These are phyloP conservation scores for Ballota nigra DNA, from an alignment of 257 asterid genomes.

Conservation along the genomic window DNA sequence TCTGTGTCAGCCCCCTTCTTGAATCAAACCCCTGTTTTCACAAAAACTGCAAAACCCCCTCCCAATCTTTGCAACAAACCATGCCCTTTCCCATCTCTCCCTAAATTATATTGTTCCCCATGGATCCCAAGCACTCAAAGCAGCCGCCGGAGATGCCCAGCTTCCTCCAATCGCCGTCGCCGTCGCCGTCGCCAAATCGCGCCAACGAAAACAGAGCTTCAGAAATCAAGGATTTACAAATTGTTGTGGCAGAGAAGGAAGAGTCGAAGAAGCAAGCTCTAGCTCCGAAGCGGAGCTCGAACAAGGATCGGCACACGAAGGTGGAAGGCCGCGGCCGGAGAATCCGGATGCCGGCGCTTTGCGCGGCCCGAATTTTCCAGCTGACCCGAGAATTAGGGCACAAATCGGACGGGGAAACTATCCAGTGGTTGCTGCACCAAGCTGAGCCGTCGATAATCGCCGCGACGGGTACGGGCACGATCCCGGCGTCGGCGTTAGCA, in stretches of 20 bases:
- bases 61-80: not conserved
- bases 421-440: slow-evolving; percentile 74
- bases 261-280: slow-evolving; percentile 45
- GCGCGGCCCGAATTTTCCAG: slow-evolving; percentile 77
- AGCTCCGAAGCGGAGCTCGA: slow-evolving; percentile 62
- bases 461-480: slow-evolving; percentile 72
- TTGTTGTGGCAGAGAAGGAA: slow-evolving; percentile 43
- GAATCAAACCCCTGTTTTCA: slow-evolving; percentile 18
- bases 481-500: slow-evolving; percentile 68
- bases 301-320: slow-evolving; percentile 72
- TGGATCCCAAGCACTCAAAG: slow-evolving; percentile 60
- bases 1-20: slow-evolving; percentile 28
- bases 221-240: slow-evolving; percentile 43
- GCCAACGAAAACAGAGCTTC: slow-evolving; percentile 28
- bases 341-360: slow-evolving; percentile 78
- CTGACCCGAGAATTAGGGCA: slow-evolving; percentile 77
- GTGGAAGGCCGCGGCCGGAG: slow-evolving; percentile 81
- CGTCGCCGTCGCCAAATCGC: slow-evolving; percentile 3
- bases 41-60: not conserved
- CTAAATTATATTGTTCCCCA: not conserved
- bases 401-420: slow-evolving; percentile 76
- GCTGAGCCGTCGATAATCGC: slow-evolving; percentile 77
- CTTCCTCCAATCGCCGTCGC: slow-evolving; percentile 17
- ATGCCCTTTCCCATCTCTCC: slow-evolving; percentile 6
- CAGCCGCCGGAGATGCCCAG: slow-evolving; percentile 32